phyloP scores from a whole-genome alignment of 2,329 filamentous ascomycete species.

The Ophiobolus disseminans region DNA sequence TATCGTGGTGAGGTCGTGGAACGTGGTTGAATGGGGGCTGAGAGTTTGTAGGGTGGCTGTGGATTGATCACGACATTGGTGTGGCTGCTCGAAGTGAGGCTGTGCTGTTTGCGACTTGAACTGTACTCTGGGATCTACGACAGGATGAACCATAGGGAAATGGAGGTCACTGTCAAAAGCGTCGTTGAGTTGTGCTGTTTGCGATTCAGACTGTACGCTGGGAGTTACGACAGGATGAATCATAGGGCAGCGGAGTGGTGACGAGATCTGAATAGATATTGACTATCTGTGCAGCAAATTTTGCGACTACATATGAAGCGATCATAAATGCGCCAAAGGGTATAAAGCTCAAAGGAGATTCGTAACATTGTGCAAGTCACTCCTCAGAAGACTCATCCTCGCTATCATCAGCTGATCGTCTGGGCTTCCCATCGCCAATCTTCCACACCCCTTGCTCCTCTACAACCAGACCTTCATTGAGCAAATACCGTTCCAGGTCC shows the following conservation, averaged over 20 bases:
- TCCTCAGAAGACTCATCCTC: slow-evolving; percentile 25
- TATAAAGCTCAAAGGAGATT: slow-evolving; percentile 1
- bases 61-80: no score
- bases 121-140: no score
- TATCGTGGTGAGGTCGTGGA: no score
- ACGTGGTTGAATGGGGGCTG: no score
- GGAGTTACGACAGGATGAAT: not conserved
- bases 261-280: no score
- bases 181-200: no score
- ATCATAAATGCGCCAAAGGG: not conserved
- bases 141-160: not conserved
- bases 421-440: slow-evolving; percentile 43
- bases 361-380: slow-evolving; percentile 1
- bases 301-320: not conserved
- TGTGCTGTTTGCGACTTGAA: no score
- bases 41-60: no score
- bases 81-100: no score
- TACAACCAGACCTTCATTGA: slow-evolving; percentile 48
- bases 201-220: not conserved
- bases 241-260: no score
- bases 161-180: no score
- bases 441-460: slow-evolving; percentile 36
- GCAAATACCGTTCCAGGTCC: slow-evolving; percentile 49
- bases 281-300: no score
- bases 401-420: slow-evolving; percentile 7